Evolutionary conservation across 805 yeast species (phyloP), one percentile per base, ranked within the genome.

Genomic region (Cyberlindnera mycetangii): DNA sequence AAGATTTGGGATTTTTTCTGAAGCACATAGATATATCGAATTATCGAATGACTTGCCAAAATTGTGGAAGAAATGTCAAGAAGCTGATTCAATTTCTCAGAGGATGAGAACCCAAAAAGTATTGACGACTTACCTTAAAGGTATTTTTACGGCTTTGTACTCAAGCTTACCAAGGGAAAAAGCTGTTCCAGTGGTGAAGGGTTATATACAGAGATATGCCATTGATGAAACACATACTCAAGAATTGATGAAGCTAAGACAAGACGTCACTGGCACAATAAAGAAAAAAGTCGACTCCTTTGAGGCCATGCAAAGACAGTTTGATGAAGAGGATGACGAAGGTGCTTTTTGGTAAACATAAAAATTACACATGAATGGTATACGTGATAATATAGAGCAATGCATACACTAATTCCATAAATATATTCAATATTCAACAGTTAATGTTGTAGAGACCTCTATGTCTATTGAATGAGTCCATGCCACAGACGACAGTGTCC

Each of bases 321-420:
- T 50, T 27, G 65, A 57, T 41, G 60, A 60, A 37, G 62, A 61
- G 44, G 65, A 62, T 20, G 66, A 62, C 14, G 64, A 58, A 30
- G 54, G 48, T 37, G 47, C 61, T 17, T 36, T 60, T n/a, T 61
- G 64, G 64, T 60, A 45, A 55, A 7, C 7, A 7, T 24, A 8
- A 6, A 19, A n/a, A n/a, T n/a, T n/a, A n/a, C n/a, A n/a, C n/a
- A n/a, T n/a, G n/a, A n/a, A n/a, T n/a, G n/a, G n/a, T n/a, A n/a
- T n/a, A 33, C 37, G 20, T 20, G 34, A 32, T 21, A 32, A 16
- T n/a, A 21, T 19, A 10, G 14, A 35, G 12, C n/a, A 25, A 35
- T 24, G 20, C 38, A 24, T 35, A 22, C 28, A 25, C n/a, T n/a
- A 25, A 7, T 25, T 35, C n/a, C 31, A 35, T n/a, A n/a, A n/a